These are phyloP conservation scores for Hibiscus tridactylites DNA, from an alignment of 345 rosid genomes.

Conservation along the genomic window DNA sequence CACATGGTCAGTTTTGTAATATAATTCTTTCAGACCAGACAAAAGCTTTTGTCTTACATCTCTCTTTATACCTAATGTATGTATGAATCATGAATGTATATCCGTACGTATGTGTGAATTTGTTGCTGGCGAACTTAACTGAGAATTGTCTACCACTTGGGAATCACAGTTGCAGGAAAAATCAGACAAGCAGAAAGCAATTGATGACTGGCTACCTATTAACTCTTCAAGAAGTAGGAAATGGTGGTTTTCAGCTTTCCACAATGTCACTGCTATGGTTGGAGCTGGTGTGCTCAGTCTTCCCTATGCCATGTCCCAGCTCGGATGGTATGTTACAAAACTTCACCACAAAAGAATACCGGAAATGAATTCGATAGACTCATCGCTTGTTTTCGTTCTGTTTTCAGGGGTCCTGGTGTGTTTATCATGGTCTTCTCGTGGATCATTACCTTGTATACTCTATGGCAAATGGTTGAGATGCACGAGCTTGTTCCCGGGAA, in stretches of 20 bases:
- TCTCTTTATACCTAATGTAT: background rate
- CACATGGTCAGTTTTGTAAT: background rate
- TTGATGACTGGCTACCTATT: slow-evolving; percentile 75
- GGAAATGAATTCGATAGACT: background rate
- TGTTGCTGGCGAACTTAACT: too few relatives aligned
- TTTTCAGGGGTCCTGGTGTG: background rate
- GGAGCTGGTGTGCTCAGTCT: slow-evolving; percentile 90
- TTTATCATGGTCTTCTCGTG: background rate
- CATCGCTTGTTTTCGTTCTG: background rate
- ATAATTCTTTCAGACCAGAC: background rate
- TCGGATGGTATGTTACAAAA: slow-evolving; percentile 51
- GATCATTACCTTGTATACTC: background rate
- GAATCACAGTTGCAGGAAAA: background rate
- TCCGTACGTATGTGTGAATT: background rate
- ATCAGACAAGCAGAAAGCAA: slow-evolving; percentile 20
- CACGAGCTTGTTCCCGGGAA: background rate
- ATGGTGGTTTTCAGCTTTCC: slow-evolving; percentile 93
- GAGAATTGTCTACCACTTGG: background rate
- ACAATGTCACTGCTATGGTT: slow-evolving; percentile 89
- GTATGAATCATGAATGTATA: background rate
- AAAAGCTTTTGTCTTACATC: background rate
- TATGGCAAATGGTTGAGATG: slow-evolving; percentile 2
- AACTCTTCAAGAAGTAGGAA: slow-evolving; percentile 65
- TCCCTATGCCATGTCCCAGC: slow-evolving; percentile 68
- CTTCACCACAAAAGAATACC: background rate